Evolutionary conservation across 768 basidiomycete genomes (phyloP).

Genomic region (Terana coerulea): DNA sequence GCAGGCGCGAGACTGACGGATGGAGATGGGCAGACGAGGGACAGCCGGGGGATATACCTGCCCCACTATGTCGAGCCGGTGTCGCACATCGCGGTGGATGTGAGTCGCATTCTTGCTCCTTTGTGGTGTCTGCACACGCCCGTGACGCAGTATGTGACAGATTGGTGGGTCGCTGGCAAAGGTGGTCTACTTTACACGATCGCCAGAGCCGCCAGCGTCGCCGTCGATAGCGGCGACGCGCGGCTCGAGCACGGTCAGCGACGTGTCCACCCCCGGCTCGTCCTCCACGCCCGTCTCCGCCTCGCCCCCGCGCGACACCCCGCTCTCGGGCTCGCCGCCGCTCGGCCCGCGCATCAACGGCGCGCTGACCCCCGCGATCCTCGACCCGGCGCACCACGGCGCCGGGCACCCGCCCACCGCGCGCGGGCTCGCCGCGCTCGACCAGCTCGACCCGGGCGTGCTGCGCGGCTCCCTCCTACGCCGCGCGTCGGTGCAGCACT

Average conservation of each 20-base stretch:
- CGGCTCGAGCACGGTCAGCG: slow-evolving; percentile 48
- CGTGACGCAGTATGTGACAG: slow-evolving; percentile 37
- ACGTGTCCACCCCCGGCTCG: slow-evolving; percentile 34
- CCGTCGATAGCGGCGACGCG: slow-evolving; percentile 62
- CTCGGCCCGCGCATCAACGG: slow-evolving; percentile 49
- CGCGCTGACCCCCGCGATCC: slow-evolving; percentile 77
- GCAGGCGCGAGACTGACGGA: slow-evolving; percentile 8
- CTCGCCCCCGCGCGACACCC: slow-evolving; percentile 27
- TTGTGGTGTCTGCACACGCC: slow-evolving; percentile 8
- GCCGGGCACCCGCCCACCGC: slow-evolving; percentile 27
- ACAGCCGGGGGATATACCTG: slow-evolving; percentile 94
- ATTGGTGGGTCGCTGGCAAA: slow-evolving; percentile 97
- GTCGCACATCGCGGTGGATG: slow-evolving; percentile 96
- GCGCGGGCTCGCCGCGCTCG: slow-evolving; percentile 31
- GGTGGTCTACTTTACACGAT: slow-evolving; percentile 97
- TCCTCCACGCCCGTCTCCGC: slow-evolving; percentile 18
- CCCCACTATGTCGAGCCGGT: slow-evolving; percentile 98
- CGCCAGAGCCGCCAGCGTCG: slow-evolving; percentile 78
- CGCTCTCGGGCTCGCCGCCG: slow-evolving; percentile 24
- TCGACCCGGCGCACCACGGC: slow-evolving; percentile 29
- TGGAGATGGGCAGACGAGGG: slow-evolving; percentile 60
- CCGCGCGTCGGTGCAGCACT: slow-evolving; percentile 69
- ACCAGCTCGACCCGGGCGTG: slow-evolving; percentile 37
- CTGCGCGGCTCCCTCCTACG: slow-evolving; percentile 65
- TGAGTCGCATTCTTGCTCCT: slow-evolving; percentile 40